Conservation (phyloP, 2,329 filamentous ascomycete species). For the Stagonosporopsis rhizophila region DNA sequence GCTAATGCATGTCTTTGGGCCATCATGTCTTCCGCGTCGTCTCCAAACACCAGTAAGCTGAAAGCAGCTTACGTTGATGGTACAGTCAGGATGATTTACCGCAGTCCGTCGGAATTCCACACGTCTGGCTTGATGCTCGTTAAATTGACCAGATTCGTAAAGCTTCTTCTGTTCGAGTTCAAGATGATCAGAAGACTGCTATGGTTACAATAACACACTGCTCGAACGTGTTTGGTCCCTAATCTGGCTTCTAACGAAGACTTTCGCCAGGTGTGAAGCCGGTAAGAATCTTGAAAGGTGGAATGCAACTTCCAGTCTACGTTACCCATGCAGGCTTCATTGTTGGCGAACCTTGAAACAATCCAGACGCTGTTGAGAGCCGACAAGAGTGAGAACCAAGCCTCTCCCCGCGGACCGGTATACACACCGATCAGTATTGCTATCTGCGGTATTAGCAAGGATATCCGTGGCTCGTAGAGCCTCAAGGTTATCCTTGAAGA, state of each 20-base stretch:
- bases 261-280: background rate
- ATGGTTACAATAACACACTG: background rate
- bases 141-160: background rate
- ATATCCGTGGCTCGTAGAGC: background rate
- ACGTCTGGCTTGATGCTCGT: background rate
- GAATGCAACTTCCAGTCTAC: background rate
- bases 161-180: background rate
- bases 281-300: background rate
- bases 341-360: background rate
- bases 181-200: background rate
- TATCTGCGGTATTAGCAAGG: background rate
- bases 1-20: background rate
- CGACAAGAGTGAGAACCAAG: background rate
- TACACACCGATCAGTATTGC: background rate
- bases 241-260: background rate
- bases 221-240: background rate
- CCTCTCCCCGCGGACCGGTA: background rate
- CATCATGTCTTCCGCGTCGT: background rate
- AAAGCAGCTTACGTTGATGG: background rate
- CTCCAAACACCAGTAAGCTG: background rate
- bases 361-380: background rate
- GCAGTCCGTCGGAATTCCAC: background rate
- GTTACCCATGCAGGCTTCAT: background rate
- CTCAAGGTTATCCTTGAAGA: background rate
- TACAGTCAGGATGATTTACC: background rate